phyloP scores from a whole-genome alignment of 2,329 filamentous ascomycete species.

The Xylaria sp. region DNA sequence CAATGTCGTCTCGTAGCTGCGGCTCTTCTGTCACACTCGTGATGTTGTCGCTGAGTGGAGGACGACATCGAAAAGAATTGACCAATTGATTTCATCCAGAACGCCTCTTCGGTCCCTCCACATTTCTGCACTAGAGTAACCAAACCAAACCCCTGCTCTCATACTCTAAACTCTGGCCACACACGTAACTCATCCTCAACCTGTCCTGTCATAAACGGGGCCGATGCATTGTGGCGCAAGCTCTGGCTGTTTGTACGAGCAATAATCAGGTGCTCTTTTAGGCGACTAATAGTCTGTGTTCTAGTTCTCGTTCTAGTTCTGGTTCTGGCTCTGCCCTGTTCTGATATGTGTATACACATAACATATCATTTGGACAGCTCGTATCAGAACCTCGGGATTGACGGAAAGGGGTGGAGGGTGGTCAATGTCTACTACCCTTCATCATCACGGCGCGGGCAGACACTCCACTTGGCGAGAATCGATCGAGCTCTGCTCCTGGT shows the following conservation, averaged over 20 bases:
- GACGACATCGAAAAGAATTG: conserved; percentile 30
- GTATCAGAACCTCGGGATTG: conserved; percentile 7
- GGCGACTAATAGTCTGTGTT: conserved; percentile 3
- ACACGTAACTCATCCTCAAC: too few relatives aligned
- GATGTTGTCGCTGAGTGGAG: not conserved
- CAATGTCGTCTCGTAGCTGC: conserved; percentile 5
- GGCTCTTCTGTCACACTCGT: conserved; percentile 10
- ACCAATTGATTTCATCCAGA: conserved; percentile 28
- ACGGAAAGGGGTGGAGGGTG: too few relatives aligned
- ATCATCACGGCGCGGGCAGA: not conserved
- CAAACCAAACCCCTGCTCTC: conserved; percentile 15
- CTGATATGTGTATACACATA: too few relatives aligned
- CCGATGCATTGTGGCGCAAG: conserved; percentile 1
- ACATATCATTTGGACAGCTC: not conserved
- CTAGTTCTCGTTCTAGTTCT: too few relatives aligned
- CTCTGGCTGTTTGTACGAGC: not conserved
- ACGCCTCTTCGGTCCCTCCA: not conserved
- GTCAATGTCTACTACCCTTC: too few relatives aligned
- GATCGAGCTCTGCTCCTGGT: too few relatives aligned
- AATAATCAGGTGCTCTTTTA: not conserved
- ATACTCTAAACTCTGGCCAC: not conserved
- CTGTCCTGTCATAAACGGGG: not conserved
- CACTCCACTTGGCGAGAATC: conserved; percentile 11
- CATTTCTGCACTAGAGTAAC: conserved; percentile 4
- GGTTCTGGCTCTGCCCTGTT: too few relatives aligned